Evolutionary conservation across 306 rosid genomes (phyloP).

Genomic region (Ormosia emarginata): DNA sequence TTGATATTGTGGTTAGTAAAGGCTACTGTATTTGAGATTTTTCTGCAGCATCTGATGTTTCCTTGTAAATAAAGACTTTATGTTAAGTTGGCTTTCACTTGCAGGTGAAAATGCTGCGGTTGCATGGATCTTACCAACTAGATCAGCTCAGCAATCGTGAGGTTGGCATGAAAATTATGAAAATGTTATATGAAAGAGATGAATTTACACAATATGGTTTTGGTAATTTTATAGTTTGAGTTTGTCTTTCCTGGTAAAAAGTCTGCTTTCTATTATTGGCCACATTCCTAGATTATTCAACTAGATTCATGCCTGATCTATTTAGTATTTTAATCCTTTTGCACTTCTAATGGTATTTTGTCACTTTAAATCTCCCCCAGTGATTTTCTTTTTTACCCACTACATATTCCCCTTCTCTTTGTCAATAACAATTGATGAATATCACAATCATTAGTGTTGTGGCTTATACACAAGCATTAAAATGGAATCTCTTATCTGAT

Average conservation of each 20-base stretch:
- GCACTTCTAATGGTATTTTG: neutral
- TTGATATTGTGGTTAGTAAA: constrained; percentile 79
- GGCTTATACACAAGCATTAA: neutral
- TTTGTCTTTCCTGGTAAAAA: neutral
- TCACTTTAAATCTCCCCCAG: neutral
- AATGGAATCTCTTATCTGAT: neutral
- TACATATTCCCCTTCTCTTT: neutral
- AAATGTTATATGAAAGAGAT: neutral
- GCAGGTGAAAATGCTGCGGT: constrained; percentile 87
- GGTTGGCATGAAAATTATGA: constrained; percentile 57
- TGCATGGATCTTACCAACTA: constrained; percentile 85
- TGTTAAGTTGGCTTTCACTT: constrained; percentile 29
- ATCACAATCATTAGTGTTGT: neutral
- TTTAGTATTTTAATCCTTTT: neutral
- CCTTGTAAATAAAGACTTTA: constrained; percentile 12
- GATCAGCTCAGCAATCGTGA: constrained; percentile 84
- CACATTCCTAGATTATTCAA: neutral
- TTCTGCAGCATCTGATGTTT: constrained; percentile 22
- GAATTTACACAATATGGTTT: constrained; percentile 7
- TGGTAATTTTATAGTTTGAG: constrained; percentile 1
- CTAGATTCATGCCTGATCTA: neutral
- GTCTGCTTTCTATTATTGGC: neutral
- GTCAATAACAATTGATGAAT: neutral
- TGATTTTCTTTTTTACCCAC: neutral
- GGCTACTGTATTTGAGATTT: constrained; percentile 18